These are phyloP conservation scores for Dendrostoma leiphaemia DNA, from an alignment of 2,329 filamentous ascomycete species.

Conservation along the genomic window DNA sequence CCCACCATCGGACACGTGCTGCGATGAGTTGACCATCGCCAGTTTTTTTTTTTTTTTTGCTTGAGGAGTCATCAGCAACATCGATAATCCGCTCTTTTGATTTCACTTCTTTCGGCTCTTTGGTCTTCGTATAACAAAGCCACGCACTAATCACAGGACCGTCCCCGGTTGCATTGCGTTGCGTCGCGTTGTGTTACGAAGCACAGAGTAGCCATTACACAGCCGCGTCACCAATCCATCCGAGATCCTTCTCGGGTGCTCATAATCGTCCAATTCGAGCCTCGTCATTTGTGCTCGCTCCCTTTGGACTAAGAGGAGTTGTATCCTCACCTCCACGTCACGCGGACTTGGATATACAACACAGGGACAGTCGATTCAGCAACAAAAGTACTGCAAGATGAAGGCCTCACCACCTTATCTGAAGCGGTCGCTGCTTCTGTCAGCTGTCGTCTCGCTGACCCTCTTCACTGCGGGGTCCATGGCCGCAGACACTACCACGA, in stretches of 20 bases:
- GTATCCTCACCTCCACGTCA: neutral
- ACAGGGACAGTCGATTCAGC: neutral
- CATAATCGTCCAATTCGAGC: neutral
- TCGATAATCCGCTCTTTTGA: slow-evolving; percentile 4
- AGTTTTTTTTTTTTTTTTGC: slow-evolving; percentile 1
- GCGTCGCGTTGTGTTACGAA: slow-evolving; percentile 1
- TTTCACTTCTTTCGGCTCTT: slow-evolving; percentile 1
- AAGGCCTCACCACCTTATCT: slow-evolving; percentile 26
- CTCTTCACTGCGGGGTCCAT: slow-evolving; percentile 25
- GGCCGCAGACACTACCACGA: slow-evolving; percentile 24
- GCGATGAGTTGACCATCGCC: neutral
- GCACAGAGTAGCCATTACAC: slow-evolving; percentile 9
- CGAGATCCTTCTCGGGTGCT: neutral
- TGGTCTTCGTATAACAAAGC: neutral
- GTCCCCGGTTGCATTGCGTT: neutral
- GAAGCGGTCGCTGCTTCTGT: slow-evolving; percentile 32
- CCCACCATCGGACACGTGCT: neutral
- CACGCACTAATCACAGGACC: neutral
- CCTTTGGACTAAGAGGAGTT: neutral
- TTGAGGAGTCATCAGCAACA: neutral
- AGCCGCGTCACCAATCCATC: slow-evolving; percentile 8
- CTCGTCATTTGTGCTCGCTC: neutral
- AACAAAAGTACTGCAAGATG: slow-evolving; percentile 24
- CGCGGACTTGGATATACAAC: too few relatives aligned
- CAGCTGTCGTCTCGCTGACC: slow-evolving; percentile 25